Percentiles rank a stretch among this genome's conserved stretches.
phyloP scores from a whole-genome alignment of 2,329 filamentous ascomycete genomes.

The Penicillium decumbens region DNA sequence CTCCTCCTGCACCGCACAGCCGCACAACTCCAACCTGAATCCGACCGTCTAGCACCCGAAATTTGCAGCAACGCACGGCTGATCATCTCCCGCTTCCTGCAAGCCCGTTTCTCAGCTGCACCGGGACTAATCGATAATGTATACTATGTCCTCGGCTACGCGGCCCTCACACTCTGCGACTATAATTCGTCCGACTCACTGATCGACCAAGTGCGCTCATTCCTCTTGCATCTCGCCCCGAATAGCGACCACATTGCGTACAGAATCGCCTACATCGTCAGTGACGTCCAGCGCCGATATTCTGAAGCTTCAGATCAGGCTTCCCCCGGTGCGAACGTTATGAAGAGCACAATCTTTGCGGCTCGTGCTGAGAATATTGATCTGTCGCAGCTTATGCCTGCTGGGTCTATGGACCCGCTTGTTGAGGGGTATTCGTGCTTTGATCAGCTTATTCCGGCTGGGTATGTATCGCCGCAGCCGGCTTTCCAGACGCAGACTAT shows the following conservation, averaged over 20 bases:
- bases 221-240: slow-evolving; percentile 31
- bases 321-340: slow-evolving; percentile 17
- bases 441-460: slow-evolving; percentile 24
- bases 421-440: slow-evolving; percentile 25
- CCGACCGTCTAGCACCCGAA: slow-evolving; percentile 26
- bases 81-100: slow-evolving; percentile 30
- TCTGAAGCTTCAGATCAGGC: slow-evolving; percentile 20
- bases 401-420: slow-evolving; percentile 19
- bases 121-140: slow-evolving; percentile 30
- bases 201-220: slow-evolving; percentile 32
- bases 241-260: slow-evolving; percentile 34
- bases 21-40: slow-evolving; percentile 24
- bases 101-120: slow-evolving; percentile 30
- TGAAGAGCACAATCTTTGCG: slow-evolving; percentile 13
- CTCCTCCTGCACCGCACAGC: slow-evolving; percentile 34
- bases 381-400: slow-evolving; percentile 21
- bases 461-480: slow-evolving; percentile 14
- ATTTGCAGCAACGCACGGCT: slow-evolving; percentile 29
- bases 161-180: slow-evolving; percentile 35
- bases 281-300: slow-evolving; percentile 30
- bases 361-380: slow-evolving; percentile 21
- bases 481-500: slow-evolving; percentile 16
- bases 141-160: slow-evolving; percentile 34
- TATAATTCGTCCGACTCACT: slow-evolving; percentile 31
- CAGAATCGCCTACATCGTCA: slow-evolving; percentile 30